These are phyloP conservation scores for Colletotrichum shisoi DNA, from an alignment of 2,329 filamentous ascomycete genomes.

Conservation along the genomic window DNA sequence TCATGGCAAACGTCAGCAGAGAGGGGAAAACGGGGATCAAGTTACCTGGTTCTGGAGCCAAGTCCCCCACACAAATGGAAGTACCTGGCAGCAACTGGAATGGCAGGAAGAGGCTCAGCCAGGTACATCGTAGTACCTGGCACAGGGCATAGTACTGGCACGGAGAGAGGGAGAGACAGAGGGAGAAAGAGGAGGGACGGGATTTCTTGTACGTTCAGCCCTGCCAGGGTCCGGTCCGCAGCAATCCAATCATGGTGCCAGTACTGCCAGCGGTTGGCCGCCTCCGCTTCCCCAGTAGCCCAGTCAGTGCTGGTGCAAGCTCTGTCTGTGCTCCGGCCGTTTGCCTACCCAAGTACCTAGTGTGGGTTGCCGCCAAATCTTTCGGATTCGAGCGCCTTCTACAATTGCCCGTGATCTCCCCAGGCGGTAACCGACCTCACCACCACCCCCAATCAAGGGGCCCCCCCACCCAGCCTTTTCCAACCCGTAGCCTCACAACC, in stretches of 20 bases:
- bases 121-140: constrained; percentile 24
- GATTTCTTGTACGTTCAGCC: constrained; percentile 32
- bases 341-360: constrained; percentile 8
- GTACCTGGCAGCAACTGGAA: constrained; percentile 31
- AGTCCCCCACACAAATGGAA: constrained; percentile 19
- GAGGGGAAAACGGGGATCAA: constrained; percentile 27
- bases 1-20: constrained; percentile 32
- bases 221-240: constrained; percentile 38
- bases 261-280: not conserved
- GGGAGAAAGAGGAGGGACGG: constrained; percentile 17
- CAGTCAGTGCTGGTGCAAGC: constrained; percentile 5
- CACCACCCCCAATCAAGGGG: constrained; percentile 19
- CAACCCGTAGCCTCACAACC: constrained; percentile 35
- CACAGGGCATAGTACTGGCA: not conserved
- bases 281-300: not conserved
- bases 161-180: constrained; percentile 2
- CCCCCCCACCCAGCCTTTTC: constrained; percentile 31
- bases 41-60: constrained; percentile 4
- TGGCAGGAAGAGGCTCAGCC: constrained; percentile 24
- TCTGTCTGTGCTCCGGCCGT: constrained; percentile 13
- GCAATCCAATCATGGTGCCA: constrained; percentile 15
- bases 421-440: constrained; percentile 35
- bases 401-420: constrained; percentile 39
- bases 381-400: constrained; percentile 39
- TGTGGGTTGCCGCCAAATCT: constrained; percentile 36